Evolutionary conservation across 202 grass and related monocot species (phyloP).

Genomic region (Panicum virgatum): DNA sequence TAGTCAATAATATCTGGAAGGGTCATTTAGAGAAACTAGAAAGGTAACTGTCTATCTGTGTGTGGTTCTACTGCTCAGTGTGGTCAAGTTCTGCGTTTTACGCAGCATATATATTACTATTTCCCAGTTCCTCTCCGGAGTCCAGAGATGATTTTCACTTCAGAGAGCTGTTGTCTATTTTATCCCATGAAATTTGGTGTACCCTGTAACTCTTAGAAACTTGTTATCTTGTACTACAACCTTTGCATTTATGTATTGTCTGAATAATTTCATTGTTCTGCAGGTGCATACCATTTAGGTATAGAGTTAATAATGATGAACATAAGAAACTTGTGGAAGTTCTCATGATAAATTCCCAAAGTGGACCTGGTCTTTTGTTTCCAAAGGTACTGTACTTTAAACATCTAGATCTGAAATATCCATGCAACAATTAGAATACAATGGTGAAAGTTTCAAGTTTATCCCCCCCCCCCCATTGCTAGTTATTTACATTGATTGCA

Average conservation of each 20-base stretch:
- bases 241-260: background rate
- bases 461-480: background rate
- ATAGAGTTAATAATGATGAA: constrained; percentile 53
- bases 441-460: background rate
- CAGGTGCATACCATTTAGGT: constrained; percentile 98
- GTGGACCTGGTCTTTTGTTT: constrained; percentile 89
- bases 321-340: constrained; percentile 81
- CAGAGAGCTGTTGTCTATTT: background rate
- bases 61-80: background rate
- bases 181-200: background rate
- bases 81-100: background rate
- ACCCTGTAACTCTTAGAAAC: background rate
- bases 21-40: background rate
- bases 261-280: constrained; percentile 24
- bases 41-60: background rate
- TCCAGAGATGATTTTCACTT: background rate
- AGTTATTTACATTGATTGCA: background rate
- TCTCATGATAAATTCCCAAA: constrained; percentile 99
- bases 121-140: constrained; percentile 4
- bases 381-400: constrained; percentile 70
- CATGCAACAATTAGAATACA: background rate
- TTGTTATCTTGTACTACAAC: background rate
- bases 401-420: background rate
- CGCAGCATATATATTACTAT: background rate
- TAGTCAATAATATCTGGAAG: constrained; percentile 3